Conservation (phyloP, 495 filamentous ascomycete genomes). For the Aeminium ludgeri region DNA sequence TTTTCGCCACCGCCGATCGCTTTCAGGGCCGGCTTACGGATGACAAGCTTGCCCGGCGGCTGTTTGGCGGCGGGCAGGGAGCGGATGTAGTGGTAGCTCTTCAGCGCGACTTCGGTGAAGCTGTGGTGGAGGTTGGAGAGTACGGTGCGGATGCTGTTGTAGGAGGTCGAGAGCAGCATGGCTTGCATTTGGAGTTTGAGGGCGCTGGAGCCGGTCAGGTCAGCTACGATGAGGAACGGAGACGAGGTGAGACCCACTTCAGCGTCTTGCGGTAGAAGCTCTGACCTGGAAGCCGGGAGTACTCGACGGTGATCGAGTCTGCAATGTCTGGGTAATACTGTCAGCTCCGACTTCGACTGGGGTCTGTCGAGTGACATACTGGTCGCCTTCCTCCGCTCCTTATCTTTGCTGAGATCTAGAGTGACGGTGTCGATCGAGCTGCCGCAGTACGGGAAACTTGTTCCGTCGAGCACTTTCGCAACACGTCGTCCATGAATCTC, state of each 20-base stretch:
- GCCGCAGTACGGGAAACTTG: conserved; percentile 76
- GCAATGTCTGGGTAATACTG: conserved; percentile 24
- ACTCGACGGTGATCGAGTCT: conserved; percentile 65
- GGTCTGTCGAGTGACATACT: conserved; percentile 23
- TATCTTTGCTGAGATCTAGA: conserved; percentile 53
- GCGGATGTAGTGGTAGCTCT: conserved; percentile 64
- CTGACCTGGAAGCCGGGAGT: conserved; percentile 46
- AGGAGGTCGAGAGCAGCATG: conserved; percentile 75
- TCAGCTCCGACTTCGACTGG: conserved; percentile 1
- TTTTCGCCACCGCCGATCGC: too few relatives aligned
- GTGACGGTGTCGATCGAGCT: conserved; percentile 55
- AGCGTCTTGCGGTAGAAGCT: conserved; percentile 68
- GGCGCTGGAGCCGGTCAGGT: conserved; percentile 24
- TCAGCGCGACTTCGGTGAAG: conserved; percentile 62
- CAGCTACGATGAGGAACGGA: not conserved
- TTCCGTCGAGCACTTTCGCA: conserved; percentile 29
- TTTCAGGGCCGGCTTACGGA: conserved; percentile 37
- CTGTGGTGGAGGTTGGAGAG: conserved; percentile 55
- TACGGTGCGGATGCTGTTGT: conserved; percentile 55
- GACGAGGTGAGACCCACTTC: conserved; percentile 26
- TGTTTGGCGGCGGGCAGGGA: conserved; percentile 39
- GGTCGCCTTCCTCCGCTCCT: conserved; percentile 30
- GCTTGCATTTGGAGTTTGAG: conserved; percentile 77
- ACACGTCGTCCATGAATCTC: conserved; percentile 38
- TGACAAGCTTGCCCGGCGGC: conserved; percentile 38